Evolutionary conservation across 2,329 filamentous ascomycete genomes (phyloP), one percentile per base, ranked within the genome.

Genomic region (Endothia cerciana): DNA sequence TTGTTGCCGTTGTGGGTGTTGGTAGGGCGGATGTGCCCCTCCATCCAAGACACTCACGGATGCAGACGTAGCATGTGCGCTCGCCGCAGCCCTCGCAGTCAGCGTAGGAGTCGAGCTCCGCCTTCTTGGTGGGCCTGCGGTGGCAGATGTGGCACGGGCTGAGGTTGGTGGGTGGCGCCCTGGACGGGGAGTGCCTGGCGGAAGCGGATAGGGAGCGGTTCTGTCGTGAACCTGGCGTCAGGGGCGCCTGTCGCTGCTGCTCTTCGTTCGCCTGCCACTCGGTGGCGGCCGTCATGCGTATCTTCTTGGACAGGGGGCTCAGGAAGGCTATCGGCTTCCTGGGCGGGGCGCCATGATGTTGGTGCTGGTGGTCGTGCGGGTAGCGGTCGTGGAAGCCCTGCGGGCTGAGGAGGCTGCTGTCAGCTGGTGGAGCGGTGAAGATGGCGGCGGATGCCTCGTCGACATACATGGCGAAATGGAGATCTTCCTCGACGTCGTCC

Each of bases 51-150:
- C 89, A 92, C 70, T 86, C 79, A 33, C 89, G 79, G 55, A 90
- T 84, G 73, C 89, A 92, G n/a, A 92, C 81, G 72, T 85, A 91
- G 73, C 89, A 92, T 0, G 89, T 86, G 51, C 88, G 81, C 68
- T 84, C 79, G 11, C 82, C 80, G 72, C 89, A 92, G 17, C 85
- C 82, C 70, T 85, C 78, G 74, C 89, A 92, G 71, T 87, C 81
- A 57, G 87, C 84, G 72, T 87, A 91, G 11, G 85, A 86, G 74
- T 90, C 88, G 41, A 91, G 81, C 65, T 91, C 88, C 6, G 82
- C 82, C 73, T 86, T 89, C 70, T 87, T 87, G 62, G 82, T 88
- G 1, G 89, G 89, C 63, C 84, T 84, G 51, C 87, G 84, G 71
- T 85, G 84, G 80, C 89, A 92, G 69, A 91, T 85, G 77, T 91